These are phyloP conservation scores for Haplosporangium sp. DNA, from an alignment of 371 early-diverging fungal species.

Conservation along the genomic window DNA sequence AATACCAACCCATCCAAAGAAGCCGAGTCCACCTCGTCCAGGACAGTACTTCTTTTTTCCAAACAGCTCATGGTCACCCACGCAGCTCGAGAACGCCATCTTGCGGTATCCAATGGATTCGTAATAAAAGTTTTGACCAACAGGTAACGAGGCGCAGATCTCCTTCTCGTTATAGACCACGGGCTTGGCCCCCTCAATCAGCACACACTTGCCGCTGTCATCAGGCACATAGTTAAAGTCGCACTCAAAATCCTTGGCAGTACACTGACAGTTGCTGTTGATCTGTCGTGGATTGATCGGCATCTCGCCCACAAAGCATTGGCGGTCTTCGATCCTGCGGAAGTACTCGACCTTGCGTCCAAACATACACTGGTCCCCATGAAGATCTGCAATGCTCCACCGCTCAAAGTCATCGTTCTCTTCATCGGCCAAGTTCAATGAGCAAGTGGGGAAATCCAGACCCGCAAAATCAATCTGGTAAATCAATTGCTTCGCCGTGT, in stretches of 20 bases:
- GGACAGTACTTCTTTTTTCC: constrained; percentile 76
- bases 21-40: constrained; percentile 61
- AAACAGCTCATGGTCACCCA: constrained; percentile 68
- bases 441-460: constrained; percentile 32
- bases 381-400: constrained; percentile 72
- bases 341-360: constrained; percentile 82
- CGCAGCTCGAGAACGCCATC: constrained; percentile 79
- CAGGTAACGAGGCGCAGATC: constrained; percentile 63
- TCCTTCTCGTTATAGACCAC: constrained; percentile 55
- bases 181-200: constrained; percentile 73
- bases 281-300: constrained; percentile 69
- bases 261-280: constrained; percentile 79
- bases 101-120: constrained; percentile 76
- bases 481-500: constrained; percentile 59
- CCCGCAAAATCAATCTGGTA: constrained; percentile 81
- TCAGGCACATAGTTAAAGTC: constrained; percentile 83
- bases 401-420: constrained; percentile 82
- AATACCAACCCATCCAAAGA: constrained; percentile 58
- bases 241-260: constrained; percentile 89
- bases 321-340: constrained; percentile 77
- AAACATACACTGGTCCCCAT: constrained; percentile 72
- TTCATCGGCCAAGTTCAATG: constrained; percentile 55
- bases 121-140: constrained; percentile 66
- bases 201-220: constrained; percentile 66
- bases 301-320: constrained; percentile 85